phyloP scores from a whole-genome alignment of 2,329 filamentous ascomycete genomes.

The Penicillium paneum region DNA sequence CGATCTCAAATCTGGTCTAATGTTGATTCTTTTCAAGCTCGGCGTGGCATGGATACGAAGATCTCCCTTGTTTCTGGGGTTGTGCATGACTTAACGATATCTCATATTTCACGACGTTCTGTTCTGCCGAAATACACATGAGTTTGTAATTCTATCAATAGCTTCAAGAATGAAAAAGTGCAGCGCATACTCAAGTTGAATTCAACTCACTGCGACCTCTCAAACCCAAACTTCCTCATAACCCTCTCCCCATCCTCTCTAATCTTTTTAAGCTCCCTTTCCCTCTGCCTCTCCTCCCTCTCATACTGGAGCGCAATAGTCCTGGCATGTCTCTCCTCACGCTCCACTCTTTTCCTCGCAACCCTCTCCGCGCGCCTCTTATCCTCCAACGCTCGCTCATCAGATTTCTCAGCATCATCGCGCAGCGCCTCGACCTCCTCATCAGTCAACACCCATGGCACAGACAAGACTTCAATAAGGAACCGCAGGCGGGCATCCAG shows the following conservation, averaged over 20 bases:
- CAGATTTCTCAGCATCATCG: constrained; percentile 41
- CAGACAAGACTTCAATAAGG: constrained; percentile 48
- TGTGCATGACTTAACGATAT: constrained; percentile 16
- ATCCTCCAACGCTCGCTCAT: constrained; percentile 38
- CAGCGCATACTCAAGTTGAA: background rate
- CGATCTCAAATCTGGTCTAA: background rate
- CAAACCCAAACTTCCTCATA: constrained; percentile 19
- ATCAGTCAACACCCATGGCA: constrained; percentile 52
- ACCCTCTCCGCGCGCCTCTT: constrained; percentile 31
- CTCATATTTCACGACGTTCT: constrained; percentile 1
- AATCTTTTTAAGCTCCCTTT: constrained; percentile 28
- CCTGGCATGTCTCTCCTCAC: constrained; percentile 40
- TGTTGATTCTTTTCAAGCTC: constrained; percentile 2
- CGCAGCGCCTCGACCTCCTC: constrained; percentile 45
- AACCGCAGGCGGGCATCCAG: constrained; percentile 53
- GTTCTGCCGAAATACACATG: constrained; percentile 1
- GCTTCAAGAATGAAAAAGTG: background rate
- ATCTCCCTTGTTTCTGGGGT: constrained; percentile 19
- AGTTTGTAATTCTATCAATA: background rate
- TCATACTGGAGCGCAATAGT: constrained; percentile 36
- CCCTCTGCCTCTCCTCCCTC: constrained; percentile 42
- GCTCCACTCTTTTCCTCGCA: constrained; percentile 24
- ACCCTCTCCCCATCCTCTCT: constrained; percentile 29
- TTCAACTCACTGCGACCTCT: background rate
- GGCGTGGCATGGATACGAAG: constrained; percentile 20